Evolutionary conservation across 2,329 filamentous ascomycete species (phyloP), one percentile per base, ranked within the genome.

Genomic region (Arthrinium puccinioides): DNA sequence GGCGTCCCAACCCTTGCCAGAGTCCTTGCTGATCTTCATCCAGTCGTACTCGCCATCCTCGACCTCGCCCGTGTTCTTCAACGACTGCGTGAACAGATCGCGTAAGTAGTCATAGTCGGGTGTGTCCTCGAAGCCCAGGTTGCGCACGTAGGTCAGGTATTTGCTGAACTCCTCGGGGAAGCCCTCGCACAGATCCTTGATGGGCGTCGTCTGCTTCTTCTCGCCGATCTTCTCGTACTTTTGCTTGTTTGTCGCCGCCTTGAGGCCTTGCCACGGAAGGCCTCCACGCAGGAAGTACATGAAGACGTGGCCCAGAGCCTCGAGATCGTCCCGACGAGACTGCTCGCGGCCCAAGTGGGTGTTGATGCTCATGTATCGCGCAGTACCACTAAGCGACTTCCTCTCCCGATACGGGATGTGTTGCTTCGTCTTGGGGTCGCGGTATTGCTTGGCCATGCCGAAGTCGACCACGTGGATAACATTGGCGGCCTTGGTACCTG

Each of bases 171-270:
- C 89, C 60, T 95, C 87, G 48, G 92, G 90, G 66, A 94, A 97
- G 36, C 87, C 84, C 52, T 96, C 89, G 60, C 90, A 97, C 13
- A 98, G 78, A 54, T 98, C 92, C 69, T 96, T 95, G 68, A 98
- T 94, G 5, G 79, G 78, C 16, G 92, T 97, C 0, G 90, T 96
- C 69, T 97, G 92, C 72, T 98, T 98, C 83, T 98, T 97, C 73
- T 98, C 90, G 31, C 92, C 92, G 64, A 98, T 98, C 76, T 97
- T 97, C 69, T 98, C 92, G 61, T 98, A 98, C 69, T 98, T 98
- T 61, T 98, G 92, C 78, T 98, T 83, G 63, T 84, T 84, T 32
- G 80, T 84, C 21, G 79, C 80, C 59, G 80, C 79, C 66, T 84
- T 84, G 45, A 85, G 66, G 9, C 79, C 80, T 57, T 85, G 79